Base-by-base conservation (phyloP, 108 stramenopile genomes). In the Seminavis robusta region DNA sequence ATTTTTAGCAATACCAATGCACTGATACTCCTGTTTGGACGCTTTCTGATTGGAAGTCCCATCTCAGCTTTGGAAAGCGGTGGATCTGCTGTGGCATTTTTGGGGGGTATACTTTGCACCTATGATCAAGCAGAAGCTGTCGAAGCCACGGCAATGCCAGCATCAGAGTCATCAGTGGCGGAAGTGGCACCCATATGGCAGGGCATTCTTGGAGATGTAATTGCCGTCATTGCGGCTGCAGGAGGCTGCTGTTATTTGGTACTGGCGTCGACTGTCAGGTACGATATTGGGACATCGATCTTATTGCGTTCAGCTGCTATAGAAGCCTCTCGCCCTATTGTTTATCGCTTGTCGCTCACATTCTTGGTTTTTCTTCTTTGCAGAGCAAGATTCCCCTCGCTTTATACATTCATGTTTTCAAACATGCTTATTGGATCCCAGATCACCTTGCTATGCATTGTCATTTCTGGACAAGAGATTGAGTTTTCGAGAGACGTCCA, bases 81-180 rank as follows among this genome's bases (percentile, higher is more conserved):
- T 17, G 85, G 85, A 27, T 79, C 76, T 9, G 1, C 63, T 0
- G 66, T 87, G 3, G 85, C 79, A 20, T 74, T 86, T 48, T 20
- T 30, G n/a, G 81, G 85, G 11, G 85, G 77, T 1, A 19, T 74
- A 1, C 33, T 87, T 2, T 83, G 81, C 50, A 78, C 80, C 24
- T 55, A 27, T 24, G 79, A 78, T 56, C 15, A 49, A 26, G 52
- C 56, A 5, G 42, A 52, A 45, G 44, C 8, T 8, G 44, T 8
- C 10, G 36, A 13, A 37, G 8, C 10, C 8, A 37, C n/a, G n/a
- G n/a, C 9, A 37, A 37, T 11, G 36, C 9, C 10, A 13, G 10
- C 13, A 13, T 13, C 9, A 38, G 36, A 4, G n/a, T n/a, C n/a
- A n/a, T n/a, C n/a, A 26, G 17, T 15, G 10, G 20, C 7, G 52